Percentiles rank a stretch among this genome's conserved stretches.
Evolutionary conservation across 352 stramenopile genomes (phyloP).

Genomic region (Phytophthora capsici): DNA sequence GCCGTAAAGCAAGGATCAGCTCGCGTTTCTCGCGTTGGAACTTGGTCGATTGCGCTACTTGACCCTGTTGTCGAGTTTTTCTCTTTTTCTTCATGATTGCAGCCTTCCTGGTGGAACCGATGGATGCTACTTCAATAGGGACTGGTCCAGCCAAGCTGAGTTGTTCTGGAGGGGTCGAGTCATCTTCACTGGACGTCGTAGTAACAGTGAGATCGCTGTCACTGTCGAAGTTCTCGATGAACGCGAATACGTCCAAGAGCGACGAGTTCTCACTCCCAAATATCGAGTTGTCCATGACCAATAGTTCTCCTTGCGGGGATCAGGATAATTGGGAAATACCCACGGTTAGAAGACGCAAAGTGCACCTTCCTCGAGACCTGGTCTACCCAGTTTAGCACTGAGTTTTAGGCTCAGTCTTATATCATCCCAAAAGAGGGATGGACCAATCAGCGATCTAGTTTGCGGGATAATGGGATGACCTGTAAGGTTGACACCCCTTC

Average conservation of each 20-base stretch:
- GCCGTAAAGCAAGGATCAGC: slow-evolving; percentile 10
- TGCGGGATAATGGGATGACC: too few relatives aligned
- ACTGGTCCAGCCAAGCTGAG: too few relatives aligned
- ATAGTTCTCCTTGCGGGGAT: not conserved
- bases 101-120: not conserved
- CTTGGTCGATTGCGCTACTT: slow-evolving; percentile 21
- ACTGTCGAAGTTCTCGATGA: slow-evolving; percentile 11
- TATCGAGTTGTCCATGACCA: not conserved
- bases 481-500: too few relatives aligned
- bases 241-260: slow-evolving; percentile 12
- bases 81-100: not conserved
- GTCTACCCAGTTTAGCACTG: not conserved
- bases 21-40: slow-evolving; percentile 12
- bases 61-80: slow-evolving; percentile 2
- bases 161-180: not conserved
- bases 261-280: not conserved
- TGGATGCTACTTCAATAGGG: too few relatives aligned
- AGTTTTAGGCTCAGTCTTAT: too few relatives aligned
- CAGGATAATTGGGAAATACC: not conserved
- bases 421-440: too few relatives aligned
- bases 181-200: not conserved
- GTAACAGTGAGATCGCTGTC: slow-evolving; percentile 2
- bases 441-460: too few relatives aligned
- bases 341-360: not conserved
- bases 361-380: not conserved